Conservation (phyloP, 371 early-diverging fungal genomes). For the Amoeboaphelidium protococcarum region DNA sequence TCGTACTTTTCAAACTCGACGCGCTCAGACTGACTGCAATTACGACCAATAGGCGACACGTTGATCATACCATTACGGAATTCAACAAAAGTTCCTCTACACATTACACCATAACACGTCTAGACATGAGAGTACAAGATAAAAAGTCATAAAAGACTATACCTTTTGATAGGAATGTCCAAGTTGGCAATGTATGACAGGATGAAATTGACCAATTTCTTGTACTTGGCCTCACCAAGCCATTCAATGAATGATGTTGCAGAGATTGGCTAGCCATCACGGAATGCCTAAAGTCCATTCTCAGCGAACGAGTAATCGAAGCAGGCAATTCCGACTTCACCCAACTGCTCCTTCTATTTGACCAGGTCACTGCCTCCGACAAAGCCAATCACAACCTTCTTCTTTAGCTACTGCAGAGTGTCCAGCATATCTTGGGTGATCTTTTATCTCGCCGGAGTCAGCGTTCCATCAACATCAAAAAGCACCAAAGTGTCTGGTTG, state of each 20-base stretch:
- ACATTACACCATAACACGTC: background rate
- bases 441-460: conserved; percentile 71
- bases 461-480: conserved; percentile 98
- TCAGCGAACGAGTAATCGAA: conserved; percentile 98
- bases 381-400: conserved; percentile 84
- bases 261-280: conserved; percentile 38
- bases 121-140: background rate
- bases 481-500: conserved; percentile 62
- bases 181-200: conserved; percentile 84
- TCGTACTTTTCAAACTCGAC: conserved; percentile 83
- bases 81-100: conserved; percentile 94
- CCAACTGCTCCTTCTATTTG: conserved; percentile 97
- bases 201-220: conserved; percentile 71
- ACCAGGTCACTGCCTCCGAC: conserved; percentile 94
- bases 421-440: conserved; percentile 49
- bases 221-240: conserved; percentile 92
- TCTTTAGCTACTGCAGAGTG: conserved; percentile 50
- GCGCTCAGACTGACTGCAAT: conserved; percentile 82
- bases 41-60: conserved; percentile 95
- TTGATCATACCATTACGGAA: conserved; percentile 99
- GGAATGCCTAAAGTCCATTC: conserved; percentile 94
- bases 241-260: conserved; percentile 77
- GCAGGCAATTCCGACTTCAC: conserved; percentile 31
- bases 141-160: conserved; percentile 3
- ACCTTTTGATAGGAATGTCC: conserved; percentile 86